Evolutionary conservation across 768 basidiomycete genomes (phyloP), one percentile per base, ranked within the genome.

Genomic region (Kwoniella botswanensis): DNA sequence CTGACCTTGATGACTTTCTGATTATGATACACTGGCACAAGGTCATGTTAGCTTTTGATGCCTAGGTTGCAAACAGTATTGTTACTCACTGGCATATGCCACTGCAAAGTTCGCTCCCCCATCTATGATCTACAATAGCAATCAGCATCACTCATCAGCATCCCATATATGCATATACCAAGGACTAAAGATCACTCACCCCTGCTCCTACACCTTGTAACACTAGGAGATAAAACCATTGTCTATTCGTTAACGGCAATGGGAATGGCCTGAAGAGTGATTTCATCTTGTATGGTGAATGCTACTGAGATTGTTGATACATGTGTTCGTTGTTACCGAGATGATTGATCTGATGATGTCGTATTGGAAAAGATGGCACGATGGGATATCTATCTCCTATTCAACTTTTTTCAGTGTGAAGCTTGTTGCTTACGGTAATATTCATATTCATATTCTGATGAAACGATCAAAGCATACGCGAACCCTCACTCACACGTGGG

Each of bases 71-170:
- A 54, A 53, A 17, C 17, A 10, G 13, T 24, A 12, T 2, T 12
- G 4, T 2, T 2, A 74, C 70, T 62, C 44, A 74, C 74, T 75
- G n/a, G 70, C 72, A 73, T 79, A 83, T 5, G 80, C 82, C 10
- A 84, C 82, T 4, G 71, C 82, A 71, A 83, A 83, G 65, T 84
- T 84, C 13, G 77, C 76, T 6, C 81, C 83, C 29, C 76, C 80
- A 67, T 82, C 81, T 35, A 83, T 78, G 43, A 82, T 55, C 75
- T 76, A 44, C 4, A 24, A 18, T 18, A 63, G 15, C 62, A 52
- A 65, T 44, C 46, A 18, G 21, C 10, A 21, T 9, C 57, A 24
- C 11, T 5, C 11, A 10, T 22, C 13, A 21, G 11, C 21, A 15
- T 35, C 17, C 18, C 10, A n/a, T 26, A 22, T 13, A 41, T 52